Percentiles rank a stretch among this genome's conserved stretches.
phyloP scores from a whole-genome alignment of 306 rosid species.

The Quillaja saponaria region DNA sequence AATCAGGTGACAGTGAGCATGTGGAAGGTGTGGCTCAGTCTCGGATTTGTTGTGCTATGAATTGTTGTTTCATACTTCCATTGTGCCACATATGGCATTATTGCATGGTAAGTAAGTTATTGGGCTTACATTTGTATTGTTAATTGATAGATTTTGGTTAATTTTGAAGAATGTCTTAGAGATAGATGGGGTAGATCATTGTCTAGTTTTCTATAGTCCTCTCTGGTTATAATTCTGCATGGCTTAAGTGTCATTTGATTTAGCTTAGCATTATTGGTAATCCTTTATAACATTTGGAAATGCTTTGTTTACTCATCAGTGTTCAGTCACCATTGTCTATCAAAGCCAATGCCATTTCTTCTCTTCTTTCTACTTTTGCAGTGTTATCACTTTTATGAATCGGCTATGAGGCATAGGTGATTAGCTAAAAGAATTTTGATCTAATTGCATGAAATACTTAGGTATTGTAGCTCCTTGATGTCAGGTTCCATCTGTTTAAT shows the following conservation, averaged over 20 bases:
- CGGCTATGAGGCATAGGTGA: not conserved
- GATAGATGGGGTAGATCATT: not conserved
- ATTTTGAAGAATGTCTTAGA: not conserved
- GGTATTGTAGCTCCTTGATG: not conserved
- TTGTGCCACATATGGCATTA: no score
- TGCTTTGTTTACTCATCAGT: not conserved
- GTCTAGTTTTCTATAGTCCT: not conserved
- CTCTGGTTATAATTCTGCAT: not conserved
- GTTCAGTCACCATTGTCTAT: not conserved
- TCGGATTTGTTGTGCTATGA: no score
- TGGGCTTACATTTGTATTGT: not conserved
- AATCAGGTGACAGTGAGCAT: not conserved
- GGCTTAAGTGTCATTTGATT: not conserved
- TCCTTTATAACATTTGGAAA: not conserved
- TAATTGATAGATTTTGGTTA: not conserved
- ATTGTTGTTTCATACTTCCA: no score
- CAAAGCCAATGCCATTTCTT: not conserved
- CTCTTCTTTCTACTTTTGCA: not conserved
- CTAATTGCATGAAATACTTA: not conserved
- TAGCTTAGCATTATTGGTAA: slow-evolving; percentile 1
- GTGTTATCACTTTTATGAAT: no score
- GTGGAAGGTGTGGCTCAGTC: no score
- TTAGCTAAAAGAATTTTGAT: not conserved
- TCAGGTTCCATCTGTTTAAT: not conserved
- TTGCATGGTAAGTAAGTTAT: not conserved